Percentiles rank a stretch among this genome's conserved stretches.
Conservation (phyloP, 2,329 filamentous ascomycete genomes). For the Colletotrichum tropicale region DNA sequence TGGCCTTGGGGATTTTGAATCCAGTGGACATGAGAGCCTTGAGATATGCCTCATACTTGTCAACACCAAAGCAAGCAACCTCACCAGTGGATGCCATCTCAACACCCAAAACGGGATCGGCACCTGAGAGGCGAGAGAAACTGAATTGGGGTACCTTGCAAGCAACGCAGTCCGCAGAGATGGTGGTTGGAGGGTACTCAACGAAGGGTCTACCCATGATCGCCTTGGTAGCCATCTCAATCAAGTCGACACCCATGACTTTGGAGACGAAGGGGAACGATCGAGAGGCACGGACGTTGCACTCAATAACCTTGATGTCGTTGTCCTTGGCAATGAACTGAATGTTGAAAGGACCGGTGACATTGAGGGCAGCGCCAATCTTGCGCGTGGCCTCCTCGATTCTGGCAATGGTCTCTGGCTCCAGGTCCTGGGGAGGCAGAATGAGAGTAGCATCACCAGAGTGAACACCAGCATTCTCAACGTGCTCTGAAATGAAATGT, state of each 20-base stretch:
- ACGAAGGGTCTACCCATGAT: conserved; percentile 85
- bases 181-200: conserved; percentile 79
- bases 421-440: conserved; percentile 90
- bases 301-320: conserved; percentile 99
- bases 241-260: conserved; percentile 96
- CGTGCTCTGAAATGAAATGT: conserved; percentile 98
- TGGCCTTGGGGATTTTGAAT: conserved; percentile 94
- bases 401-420: conserved; percentile 83
- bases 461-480: conserved; percentile 98
- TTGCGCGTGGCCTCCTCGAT: conserved; percentile 96
- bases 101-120: conserved; percentile 94
- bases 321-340: conserved; percentile 99
- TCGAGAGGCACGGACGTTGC: conserved; percentile 93
- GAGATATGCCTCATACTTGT: conserved; percentile 97
- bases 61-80: conserved; percentile 92
- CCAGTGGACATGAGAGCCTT: conserved; percentile 96
- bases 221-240: conserved; percentile 98
- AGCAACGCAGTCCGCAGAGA: conserved; percentile 84
- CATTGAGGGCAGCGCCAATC: conserved; percentile 91
- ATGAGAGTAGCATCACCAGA: conserved; percentile 97
- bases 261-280: conserved; percentile 99
- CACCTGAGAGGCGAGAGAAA: conserved; percentile 94
- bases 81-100: conserved; percentile 99
- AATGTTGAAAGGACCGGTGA: conserved; percentile 97
- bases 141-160: conserved; percentile 99